phyloP scores from a whole-genome alignment of 148 eudicot genomes.

The Cornus suecica region DNA sequence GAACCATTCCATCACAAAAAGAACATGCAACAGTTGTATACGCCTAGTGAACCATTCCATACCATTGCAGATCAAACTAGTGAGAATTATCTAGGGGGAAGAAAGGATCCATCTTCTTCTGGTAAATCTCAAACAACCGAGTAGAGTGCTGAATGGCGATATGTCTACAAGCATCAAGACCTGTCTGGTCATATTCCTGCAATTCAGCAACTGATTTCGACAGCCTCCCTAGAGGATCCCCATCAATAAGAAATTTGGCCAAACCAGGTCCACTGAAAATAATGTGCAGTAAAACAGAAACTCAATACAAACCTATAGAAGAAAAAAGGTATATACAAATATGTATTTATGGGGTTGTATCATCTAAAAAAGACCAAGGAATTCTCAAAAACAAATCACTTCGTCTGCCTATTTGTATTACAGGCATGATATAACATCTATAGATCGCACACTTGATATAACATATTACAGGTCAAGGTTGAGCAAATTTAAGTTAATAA shows the following conservation, averaged over 20 bases:
- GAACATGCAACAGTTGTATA: background rate
- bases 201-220: constrained; percentile 30
- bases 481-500: background rate
- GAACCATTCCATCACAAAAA: background rate
- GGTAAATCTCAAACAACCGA: constrained; percentile 40
- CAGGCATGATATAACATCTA: background rate
- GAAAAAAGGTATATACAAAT: no score
- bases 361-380: background rate
- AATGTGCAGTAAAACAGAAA: background rate
- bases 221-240: constrained; percentile 22
- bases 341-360: background rate
- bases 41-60: background rate
- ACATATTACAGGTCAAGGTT: background rate
- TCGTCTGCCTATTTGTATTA: background rate
- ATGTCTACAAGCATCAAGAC: constrained; percentile 23
- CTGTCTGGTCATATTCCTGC: constrained; percentile 16
- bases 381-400: background rate
- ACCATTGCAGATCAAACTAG: background rate
- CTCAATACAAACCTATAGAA: background rate
- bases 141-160: constrained; percentile 21
- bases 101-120: constrained; percentile 28
- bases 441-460: no score
- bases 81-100: constrained; percentile 9
- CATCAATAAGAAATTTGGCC: constrained; percentile 36
- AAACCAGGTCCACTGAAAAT: constrained; percentile 26